Percentiles rank a stretch among this genome's conserved stretches.
Conservation (phyloP, 805 yeast genomes). For the Peterozyma toletana region DNA sequence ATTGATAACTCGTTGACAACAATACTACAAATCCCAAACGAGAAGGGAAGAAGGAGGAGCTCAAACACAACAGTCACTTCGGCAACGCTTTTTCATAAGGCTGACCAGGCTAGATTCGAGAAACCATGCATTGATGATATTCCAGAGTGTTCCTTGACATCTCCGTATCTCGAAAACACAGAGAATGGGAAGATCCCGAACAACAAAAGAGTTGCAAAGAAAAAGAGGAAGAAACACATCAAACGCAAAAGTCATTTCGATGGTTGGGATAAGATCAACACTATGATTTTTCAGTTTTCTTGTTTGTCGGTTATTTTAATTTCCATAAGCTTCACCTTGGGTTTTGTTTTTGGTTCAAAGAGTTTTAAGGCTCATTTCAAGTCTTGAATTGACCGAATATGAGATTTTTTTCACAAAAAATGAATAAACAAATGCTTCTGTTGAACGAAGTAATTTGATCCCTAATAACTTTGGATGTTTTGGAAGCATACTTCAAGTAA, state of each 20-base stretch:
- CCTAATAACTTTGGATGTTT: too few relatives aligned
- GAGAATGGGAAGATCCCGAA: too few relatives aligned
- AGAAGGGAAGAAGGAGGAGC: background rate
- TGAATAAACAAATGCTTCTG: too few relatives aligned
- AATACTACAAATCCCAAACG: background rate
- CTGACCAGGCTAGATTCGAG: too few relatives aligned
- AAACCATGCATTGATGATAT: background rate
- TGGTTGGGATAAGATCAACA: background rate
- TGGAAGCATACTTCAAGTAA: too few relatives aligned
- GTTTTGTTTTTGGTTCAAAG: conserved; percentile 7
- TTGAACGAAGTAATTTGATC: too few relatives aligned
- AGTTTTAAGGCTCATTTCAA: background rate
- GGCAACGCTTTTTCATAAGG: background rate
- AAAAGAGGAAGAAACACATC: background rate
- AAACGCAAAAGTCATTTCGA: background rate
- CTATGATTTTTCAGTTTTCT: conserved; percentile 6
- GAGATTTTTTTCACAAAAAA: too few relatives aligned
- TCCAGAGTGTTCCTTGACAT: background rate
- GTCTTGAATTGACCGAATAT: too few relatives aligned
- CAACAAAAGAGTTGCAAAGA: background rate
- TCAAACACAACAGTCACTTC: background rate
- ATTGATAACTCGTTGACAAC: conserved; percentile 6
- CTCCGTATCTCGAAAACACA: too few relatives aligned
- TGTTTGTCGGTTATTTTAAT: conserved; percentile 10
- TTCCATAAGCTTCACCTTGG: conserved; percentile 9